Evolutionary conservation across 345 rosid genomes (phyloP).

Genomic region (Syzygium grande): DNA sequence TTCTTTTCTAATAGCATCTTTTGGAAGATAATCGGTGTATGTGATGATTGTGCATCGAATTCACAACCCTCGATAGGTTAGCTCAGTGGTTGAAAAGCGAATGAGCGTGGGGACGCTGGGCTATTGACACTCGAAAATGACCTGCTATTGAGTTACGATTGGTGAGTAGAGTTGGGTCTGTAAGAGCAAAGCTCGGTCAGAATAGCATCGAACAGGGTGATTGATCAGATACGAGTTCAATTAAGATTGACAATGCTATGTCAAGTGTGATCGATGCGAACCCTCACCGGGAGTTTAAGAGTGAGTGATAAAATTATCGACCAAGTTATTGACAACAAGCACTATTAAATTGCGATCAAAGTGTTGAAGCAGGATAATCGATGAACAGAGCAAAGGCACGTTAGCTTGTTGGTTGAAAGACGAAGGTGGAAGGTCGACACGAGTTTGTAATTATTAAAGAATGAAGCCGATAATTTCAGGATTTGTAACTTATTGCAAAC

Average conservation of each 20-base stretch:
- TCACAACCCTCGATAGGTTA: neutral
- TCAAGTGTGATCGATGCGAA: neutral
- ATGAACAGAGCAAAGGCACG: neutral
- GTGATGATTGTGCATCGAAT: neutral
- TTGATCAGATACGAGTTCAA: neutral
- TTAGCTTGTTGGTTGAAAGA: neutral
- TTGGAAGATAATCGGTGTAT: neutral
- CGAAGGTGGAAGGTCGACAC: neutral
- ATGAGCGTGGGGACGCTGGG: neutral
- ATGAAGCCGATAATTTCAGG: neutral
- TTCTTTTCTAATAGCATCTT: neutral
- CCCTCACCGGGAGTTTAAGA: neutral
- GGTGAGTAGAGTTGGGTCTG: neutral
- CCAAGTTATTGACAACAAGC: neutral
- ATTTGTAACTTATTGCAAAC: neutral
- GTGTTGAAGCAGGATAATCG: neutral
- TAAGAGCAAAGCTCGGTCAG: neutral
- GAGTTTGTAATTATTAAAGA: neutral
- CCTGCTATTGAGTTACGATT: neutral
- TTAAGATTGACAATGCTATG: neutral
- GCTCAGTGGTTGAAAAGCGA: neutral
- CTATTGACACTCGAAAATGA: neutral
- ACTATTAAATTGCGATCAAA: neutral
- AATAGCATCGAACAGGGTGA: neutral
- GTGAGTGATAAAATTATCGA: neutral